Evolutionary conservation across 2,329 filamentous ascomycete genomes (phyloP).

Genomic region (Monilinia polystroma): DNA sequence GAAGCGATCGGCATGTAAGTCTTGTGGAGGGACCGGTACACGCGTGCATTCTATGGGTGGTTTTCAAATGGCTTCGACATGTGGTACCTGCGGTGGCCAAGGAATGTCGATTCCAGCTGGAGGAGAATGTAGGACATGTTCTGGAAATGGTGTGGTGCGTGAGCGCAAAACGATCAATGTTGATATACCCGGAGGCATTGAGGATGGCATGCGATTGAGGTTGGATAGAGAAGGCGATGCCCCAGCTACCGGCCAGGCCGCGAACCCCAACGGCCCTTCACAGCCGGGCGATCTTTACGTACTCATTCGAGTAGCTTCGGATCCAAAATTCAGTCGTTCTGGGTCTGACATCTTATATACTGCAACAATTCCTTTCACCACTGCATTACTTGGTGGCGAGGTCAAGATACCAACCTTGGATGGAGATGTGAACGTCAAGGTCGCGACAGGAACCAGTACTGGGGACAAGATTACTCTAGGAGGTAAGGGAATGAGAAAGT

Average conservation of each 20-base stretch:
- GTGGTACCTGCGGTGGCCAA: slow-evolving; percentile 74
- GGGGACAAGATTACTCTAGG: slow-evolving; percentile 86
- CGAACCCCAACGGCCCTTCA: slow-evolving; percentile 61
- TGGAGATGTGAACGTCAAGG: slow-evolving; percentile 84
- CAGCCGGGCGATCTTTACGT: slow-evolving; percentile 88
- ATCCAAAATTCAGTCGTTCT: slow-evolving; percentile 82
- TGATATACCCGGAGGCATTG: slow-evolving; percentile 92
- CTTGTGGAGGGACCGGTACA: slow-evolving; percentile 83
- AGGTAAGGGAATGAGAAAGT: slow-evolving; percentile 91
- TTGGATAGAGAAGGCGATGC: slow-evolving; percentile 86
- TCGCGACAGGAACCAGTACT: slow-evolving; percentile 86
- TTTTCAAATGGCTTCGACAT: slow-evolving; percentile 95
- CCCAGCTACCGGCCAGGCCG: slow-evolving; percentile 69
- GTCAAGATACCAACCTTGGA: slow-evolving; percentile 87
- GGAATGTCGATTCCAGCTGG: slow-evolving; percentile 75
- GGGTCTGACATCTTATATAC: slow-evolving; percentile 93
- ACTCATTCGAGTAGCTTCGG: slow-evolving; percentile 82
- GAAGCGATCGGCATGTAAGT: slow-evolving; percentile 69
- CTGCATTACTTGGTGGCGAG: slow-evolving; percentile 87
- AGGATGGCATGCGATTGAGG: slow-evolving; percentile 91
- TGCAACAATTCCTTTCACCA: slow-evolving; percentile 86
- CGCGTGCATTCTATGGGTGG: slow-evolving; percentile 88
- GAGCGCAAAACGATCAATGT: slow-evolving; percentile 81
- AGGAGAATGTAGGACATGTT: slow-evolving; percentile 76
- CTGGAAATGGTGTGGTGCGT: slow-evolving; percentile 78